phyloP scores from a whole-genome alignment of 345 rosid genomes.

The Eucalyptus rudis region DNA sequence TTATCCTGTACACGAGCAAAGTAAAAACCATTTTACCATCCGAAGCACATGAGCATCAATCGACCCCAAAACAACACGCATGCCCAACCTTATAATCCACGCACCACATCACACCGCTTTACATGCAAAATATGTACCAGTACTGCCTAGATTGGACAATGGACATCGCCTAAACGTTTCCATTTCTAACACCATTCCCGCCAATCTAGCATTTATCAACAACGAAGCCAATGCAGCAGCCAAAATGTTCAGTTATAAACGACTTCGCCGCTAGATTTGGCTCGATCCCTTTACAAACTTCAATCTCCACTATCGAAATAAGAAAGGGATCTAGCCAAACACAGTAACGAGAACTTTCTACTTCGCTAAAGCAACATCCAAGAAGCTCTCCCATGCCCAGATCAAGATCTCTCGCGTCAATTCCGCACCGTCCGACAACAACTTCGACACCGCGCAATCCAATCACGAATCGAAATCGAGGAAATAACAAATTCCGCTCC shows the following conservation, averaged over 20 bases:
- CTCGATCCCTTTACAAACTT: not conserved
- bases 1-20: not conserved
- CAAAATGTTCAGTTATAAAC: not conserved
- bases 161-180: not conserved
- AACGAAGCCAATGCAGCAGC: not conserved
- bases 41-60: not conserved
- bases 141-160: not conserved
- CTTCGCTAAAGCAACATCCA: not conserved
- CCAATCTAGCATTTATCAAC: not conserved
- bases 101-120: not conserved
- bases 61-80: not conserved
- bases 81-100: not conserved
- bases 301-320: not conserved
- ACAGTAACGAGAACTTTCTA: not conserved
- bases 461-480: not conserved
- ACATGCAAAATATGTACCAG: not conserved
- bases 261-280: not conserved
- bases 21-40: not conserved
- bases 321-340: not conserved
- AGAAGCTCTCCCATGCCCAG: not conserved
- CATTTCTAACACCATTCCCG: not conserved
- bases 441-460: not conserved
- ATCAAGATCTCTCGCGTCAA: not conserved
- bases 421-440: not conserved
- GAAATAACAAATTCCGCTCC: not conserved